Base-by-base conservation (phyloP, 2,329 filamentous ascomycete species). In the Beauveria sp. region DNA sequence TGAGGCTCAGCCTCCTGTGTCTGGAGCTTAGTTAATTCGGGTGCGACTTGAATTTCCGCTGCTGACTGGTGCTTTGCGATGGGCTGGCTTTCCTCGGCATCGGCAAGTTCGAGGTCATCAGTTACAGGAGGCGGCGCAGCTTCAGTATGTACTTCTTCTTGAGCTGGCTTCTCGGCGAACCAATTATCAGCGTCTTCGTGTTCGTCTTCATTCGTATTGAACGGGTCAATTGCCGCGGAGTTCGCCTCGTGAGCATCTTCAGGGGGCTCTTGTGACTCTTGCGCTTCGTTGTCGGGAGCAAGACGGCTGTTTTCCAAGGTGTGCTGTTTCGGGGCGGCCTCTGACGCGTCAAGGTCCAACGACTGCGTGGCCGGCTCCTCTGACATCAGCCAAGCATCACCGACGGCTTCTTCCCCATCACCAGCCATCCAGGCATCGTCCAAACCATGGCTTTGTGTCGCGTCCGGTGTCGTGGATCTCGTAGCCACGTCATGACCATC, bases 321-420 rank as follows among this genome's bases (percentile, higher is more conserved):
- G 8, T 14, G 40, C 18, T 45, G 34, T 9, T 16, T 31, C 22
- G 57, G 48, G 28, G 22, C 40, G 10, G 28, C 49, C 7, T 54
- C 28, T 5, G 58, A 24, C 34, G 43, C 42, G n/a, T 48, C 43
- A 14, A 55, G 3, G 22, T 52, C 31, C 2, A 48, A 34, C 5
- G 61, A 46, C 28, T 59, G 53, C 46, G 24, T 7, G 5, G 59
- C 40, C 26, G 54, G 28, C 5, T 49, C 48, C 9, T 53, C 61
- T 7, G 61, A 54, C 28, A 42, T 24, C 9, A 70, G 45, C 69
- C 67, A 70, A 26, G 66, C 65, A 62, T 62, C 65, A n/a, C 31
- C 68, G 50, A 70, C 66, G 26, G 48, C 62, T 53, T 69, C 67
- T 1, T 68, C 62, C 24, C 51, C 66, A 58, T 69, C 64, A n/a